Evolutionary conservation across 306 rosid genomes (phyloP).

Genomic region (Medicago truncatula): DNA sequence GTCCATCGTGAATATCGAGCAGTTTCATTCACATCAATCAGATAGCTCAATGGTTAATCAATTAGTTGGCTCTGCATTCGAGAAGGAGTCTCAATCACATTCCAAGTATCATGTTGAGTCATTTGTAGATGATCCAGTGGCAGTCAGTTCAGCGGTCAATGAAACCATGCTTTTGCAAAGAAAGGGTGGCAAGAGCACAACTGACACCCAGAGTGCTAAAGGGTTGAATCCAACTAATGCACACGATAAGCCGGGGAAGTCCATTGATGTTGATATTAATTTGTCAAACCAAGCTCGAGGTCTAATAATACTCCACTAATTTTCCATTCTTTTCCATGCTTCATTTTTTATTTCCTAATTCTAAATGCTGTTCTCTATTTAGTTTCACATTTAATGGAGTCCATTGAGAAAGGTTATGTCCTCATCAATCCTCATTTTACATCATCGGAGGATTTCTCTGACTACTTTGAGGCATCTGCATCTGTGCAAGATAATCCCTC

Average conservation of each 20-base stretch:
- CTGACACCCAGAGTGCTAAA: conserved; percentile 39
- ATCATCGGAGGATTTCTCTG: conserved; percentile 71
- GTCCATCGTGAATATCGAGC: conserved; percentile 49
- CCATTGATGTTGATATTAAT: conserved; percentile 44
- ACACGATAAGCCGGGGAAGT: conserved; percentile 44
- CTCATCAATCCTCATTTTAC: conserved; percentile 64
- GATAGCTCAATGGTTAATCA: conserved; percentile 44
- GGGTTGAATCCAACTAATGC: conserved; percentile 45
- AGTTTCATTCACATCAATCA: conserved; percentile 42
- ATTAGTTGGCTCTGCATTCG: conserved; percentile 40
- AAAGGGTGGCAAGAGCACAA: conserved; percentile 42
- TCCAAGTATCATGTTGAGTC: conserved; percentile 41
- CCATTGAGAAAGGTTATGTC: conserved; percentile 84
- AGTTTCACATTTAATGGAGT: conserved; percentile 84
- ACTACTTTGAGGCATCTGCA: conserved; percentile 61
- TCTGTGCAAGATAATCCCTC: conserved; percentile 54
- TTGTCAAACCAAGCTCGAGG: conserved; percentile 62
- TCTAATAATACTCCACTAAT: conserved; percentile 44
- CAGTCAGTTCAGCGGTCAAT: conserved; percentile 40
- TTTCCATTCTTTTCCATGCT: conserved; percentile 28
- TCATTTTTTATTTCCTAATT: conserved; percentile 18
- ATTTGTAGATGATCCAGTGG: conserved; percentile 43
- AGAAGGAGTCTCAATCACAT: conserved; percentile 47
- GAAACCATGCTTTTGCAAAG: conserved; percentile 35
- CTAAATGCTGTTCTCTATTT: conserved; percentile 35